Base-by-base conservation (phyloP, 2,329 filamentous ascomycete genomes). In the Fusarium sp. region DNA sequence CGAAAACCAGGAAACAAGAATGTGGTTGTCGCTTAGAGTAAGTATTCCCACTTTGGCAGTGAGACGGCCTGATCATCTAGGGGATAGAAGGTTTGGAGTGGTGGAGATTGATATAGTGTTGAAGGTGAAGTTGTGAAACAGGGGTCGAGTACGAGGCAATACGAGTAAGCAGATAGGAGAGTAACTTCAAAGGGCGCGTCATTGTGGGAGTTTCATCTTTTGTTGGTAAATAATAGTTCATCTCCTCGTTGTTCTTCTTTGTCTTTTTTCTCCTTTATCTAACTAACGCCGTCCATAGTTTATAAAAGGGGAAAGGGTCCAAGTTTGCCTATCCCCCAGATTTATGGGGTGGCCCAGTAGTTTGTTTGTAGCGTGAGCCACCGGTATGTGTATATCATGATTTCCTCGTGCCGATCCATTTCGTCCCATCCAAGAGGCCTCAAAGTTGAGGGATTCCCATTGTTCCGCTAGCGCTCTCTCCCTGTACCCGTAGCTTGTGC, bases 361-460 rank as follows among this genome's bases (percentile, higher is more conserved):
- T 38, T 52, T 39, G 44, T 36, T 55, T 54, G 59, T 59, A 72
- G 68, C 55, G 68, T 45, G 60, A 73, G 68, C 68, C 57, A 68
- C 71, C 52, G 58, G 66, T 68, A 66, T 72, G 63, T 72, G 58
- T 72, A 54, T 66, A 66, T 69, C 66, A 69, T 69, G 60, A 69
- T 69, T 68, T 68, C 66, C 66, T 42, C 39, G 31, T 69, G 52
- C 34, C 66, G 66, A 69, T 69, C 61, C 52, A 26, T 57, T 52
- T 31, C 28, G 39, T 68, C 31, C 44, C 33, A 44, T 50, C 34
- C 33, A 26, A 63, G 60, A 68, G 65, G 66, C 65, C 60, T 62
- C 65, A 53, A 36, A n/a, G 36, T 26, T n/a, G 18, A 38, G 44
- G 52, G 20, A 42, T 17, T 20, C 33, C 40, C 31, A 34, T 24